These are phyloP conservation scores for Parmelia sp. DNA, from an alignment of 495 filamentous ascomycete genomes.

Conservation along the genomic window DNA sequence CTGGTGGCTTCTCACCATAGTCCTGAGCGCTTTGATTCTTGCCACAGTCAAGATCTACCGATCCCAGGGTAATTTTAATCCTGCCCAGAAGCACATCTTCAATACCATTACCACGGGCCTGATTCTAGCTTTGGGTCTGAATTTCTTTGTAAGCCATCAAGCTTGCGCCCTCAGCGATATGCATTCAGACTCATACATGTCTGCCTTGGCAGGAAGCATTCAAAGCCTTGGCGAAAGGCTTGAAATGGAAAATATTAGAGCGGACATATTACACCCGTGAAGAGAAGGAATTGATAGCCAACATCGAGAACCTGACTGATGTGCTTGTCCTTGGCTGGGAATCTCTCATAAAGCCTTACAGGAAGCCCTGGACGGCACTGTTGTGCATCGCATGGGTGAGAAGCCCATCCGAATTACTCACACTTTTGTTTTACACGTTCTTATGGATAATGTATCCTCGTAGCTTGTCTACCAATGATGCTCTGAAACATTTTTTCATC, in stretches of 20 bases:
- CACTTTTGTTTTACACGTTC: neutral
- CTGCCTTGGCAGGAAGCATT: slow-evolving; percentile 18
- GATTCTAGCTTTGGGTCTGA: slow-evolving; percentile 20
- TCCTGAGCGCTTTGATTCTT: slow-evolving; percentile 8
- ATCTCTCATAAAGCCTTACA: neutral
- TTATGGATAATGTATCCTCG: neutral
- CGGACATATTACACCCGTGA: neutral
- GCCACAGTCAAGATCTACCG: slow-evolving; percentile 5
- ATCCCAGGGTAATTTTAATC: slow-evolving; percentile 7
- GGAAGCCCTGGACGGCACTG: neutral
- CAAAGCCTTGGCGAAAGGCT: slow-evolving; percentile 23
- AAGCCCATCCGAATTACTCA: neutral
- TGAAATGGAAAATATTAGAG: slow-evolving; percentile 4
- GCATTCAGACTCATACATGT: neutral
- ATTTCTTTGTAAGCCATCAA: slow-evolving; percentile 18
- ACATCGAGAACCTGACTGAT: slow-evolving; percentile 18
- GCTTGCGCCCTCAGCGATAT: neutral
- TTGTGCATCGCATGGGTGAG: slow-evolving; percentile 15
- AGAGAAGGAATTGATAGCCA: slow-evolving; percentile 12
- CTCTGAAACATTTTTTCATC: neutral
- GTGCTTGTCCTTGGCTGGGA: slow-evolving; percentile 9
- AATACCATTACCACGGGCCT: slow-evolving; percentile 20
- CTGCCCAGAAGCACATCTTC: slow-evolving; percentile 14
- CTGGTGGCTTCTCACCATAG: slow-evolving; percentile 12
- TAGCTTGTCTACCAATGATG: neutral